Percentiles rank a stretch among this genome's conserved stretches.
These are phyloP conservation scores for Adenanthera pavonina DNA, from an alignment of 306 rosid genomes.

Conservation along the genomic window DNA sequence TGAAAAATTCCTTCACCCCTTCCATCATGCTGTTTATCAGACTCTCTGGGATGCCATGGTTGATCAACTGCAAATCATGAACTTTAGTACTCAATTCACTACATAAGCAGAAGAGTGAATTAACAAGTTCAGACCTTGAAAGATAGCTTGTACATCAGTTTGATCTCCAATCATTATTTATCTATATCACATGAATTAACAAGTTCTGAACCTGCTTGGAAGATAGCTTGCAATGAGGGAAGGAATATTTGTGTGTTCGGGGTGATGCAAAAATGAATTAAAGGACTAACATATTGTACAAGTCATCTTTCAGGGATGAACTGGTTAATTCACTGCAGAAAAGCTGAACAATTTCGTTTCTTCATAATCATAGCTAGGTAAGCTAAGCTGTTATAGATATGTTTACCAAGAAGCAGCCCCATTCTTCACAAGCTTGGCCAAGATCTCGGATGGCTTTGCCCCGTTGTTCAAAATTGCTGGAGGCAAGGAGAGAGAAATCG, in stretches of 20 bases:
- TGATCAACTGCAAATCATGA: neutral
- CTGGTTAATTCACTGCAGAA: neutral
- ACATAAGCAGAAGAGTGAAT: neutral
- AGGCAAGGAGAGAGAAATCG: slow-evolving; percentile 26
- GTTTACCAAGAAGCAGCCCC: neutral
- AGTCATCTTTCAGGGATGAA: too few species aligned
- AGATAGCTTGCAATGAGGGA: too few species aligned
- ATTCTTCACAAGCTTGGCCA: slow-evolving; percentile 22
- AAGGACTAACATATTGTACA: too few species aligned
- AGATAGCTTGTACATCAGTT: neutral
- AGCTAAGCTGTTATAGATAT: neutral
- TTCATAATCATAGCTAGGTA: neutral
- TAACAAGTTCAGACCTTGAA: neutral
- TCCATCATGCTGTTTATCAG: slow-evolving; percentile 7
- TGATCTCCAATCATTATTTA: neutral
- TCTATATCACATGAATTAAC: neutral
- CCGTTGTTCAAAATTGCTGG: slow-evolving; percentile 36
- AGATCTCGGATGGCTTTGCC: slow-evolving; percentile 48
- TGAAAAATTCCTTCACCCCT: slow-evolving; percentile 7
- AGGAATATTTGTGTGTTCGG: too few species aligned
- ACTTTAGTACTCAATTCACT: neutral
- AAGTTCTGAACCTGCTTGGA: too few species aligned
- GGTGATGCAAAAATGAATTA: too few species aligned
- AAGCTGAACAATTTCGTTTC: neutral
- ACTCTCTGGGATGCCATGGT: neutral